A percentile compares a stretch with the other conserved stretches of the same genome.
These are phyloP conservation scores for Syzygium grande DNA, from an alignment of 345 rosid species.

Conservation along the genomic window DNA sequence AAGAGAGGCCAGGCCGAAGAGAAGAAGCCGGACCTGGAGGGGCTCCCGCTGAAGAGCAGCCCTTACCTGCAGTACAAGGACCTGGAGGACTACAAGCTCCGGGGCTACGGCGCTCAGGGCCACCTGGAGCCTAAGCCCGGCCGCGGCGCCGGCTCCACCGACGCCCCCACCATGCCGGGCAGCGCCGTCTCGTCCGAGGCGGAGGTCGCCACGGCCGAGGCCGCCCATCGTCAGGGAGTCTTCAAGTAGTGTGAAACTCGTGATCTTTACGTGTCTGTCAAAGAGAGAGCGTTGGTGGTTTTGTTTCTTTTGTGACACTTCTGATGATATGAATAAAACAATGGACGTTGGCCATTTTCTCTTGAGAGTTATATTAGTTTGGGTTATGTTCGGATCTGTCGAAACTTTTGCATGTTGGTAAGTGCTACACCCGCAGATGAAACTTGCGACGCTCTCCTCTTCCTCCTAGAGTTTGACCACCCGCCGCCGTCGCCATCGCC, in stretches of 20 bases:
- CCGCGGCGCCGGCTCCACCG: constrained; percentile 59
- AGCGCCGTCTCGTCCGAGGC: constrained; percentile 12
- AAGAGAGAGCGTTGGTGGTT: background rate
- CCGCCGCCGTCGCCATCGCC: fast-evolving
- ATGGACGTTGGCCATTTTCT: background rate
- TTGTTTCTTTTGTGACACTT: background rate
- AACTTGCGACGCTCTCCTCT: background rate
- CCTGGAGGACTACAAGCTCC: constrained; percentile 42
- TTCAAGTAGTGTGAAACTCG: background rate
- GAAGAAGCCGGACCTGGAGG: constrained; percentile 4
- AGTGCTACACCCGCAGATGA: background rate
- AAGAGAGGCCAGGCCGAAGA: background rate
- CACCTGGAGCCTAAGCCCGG: constrained; percentile 44
- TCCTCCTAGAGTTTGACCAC: background rate
- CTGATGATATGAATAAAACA: background rate
- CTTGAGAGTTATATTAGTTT: background rate
- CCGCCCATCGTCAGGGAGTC: constrained; percentile 15
- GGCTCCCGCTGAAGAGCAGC: constrained; percentile 22
- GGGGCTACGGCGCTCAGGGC: constrained; percentile 54
- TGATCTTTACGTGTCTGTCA: background rate
- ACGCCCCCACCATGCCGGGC: constrained; percentile 61
- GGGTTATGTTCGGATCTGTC: background rate
- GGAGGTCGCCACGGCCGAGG: constrained; percentile 3
- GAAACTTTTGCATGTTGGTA: background rate
- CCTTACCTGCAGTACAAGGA: constrained; percentile 27